Conservation (phyloP, 805 yeast species). For the Wickerhamomyces canadensis region DNA sequence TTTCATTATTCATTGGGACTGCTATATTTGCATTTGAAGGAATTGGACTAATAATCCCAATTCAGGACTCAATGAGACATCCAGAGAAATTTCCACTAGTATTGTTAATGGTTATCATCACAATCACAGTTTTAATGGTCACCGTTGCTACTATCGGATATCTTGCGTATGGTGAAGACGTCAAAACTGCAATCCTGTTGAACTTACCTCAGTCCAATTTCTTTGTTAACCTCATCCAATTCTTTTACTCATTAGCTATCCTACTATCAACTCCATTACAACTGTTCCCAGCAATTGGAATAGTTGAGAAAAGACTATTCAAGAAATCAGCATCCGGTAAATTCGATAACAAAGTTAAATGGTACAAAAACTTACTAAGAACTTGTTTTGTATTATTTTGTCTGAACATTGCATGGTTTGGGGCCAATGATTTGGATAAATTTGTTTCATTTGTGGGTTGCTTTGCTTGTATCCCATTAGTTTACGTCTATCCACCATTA, state of each 20-base stretch:
- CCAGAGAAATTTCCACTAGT: constrained; percentile 72
- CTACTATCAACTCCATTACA: constrained; percentile 78
- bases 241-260: constrained; percentile 70
- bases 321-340: constrained; percentile 51
- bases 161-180: constrained; percentile 56
- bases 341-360: constrained; percentile 43
- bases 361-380: constrained; percentile 62
- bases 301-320: constrained; percentile 61
- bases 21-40: constrained; percentile 90
- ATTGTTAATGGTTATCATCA: constrained; percentile 50
- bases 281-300: constrained; percentile 71
- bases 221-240: constrained; percentile 57
- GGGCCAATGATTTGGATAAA: constrained; percentile 63
- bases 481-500: constrained; percentile 81
- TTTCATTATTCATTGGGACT: constrained; percentile 74
- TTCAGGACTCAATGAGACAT: constrained; percentile 73
- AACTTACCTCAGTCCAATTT: constrained; percentile 68
- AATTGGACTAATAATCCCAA: constrained; percentile 74
- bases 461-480: constrained; percentile 81
- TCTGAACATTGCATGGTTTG: constrained; percentile 54
- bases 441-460: constrained; percentile 81
- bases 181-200: constrained; percentile 63
- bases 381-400: constrained; percentile 48
- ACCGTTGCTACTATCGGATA: constrained; percentile 66
- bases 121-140: constrained; percentile 59